Evolutionary conservation across 306 rosid species (phyloP), one percentile per base, ranked within the genome.

Genomic region (Fragaria ananassa): DNA sequence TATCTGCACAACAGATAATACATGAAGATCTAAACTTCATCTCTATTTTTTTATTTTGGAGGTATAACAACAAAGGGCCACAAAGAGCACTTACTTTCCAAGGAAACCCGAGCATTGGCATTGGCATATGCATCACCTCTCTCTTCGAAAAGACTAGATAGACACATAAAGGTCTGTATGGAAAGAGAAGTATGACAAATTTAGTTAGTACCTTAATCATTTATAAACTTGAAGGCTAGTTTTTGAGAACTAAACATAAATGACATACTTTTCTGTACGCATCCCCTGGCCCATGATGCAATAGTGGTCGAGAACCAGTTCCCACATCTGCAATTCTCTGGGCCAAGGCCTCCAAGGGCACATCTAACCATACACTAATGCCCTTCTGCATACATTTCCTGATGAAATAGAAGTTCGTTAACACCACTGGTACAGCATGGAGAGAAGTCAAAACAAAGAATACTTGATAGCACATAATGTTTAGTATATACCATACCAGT

Each of bases 321-420:
- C 99, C 97, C 35, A 89, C 93, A 29, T 91, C 91, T 37, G 96
- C 89, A 79, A 96, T 96, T 92, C 99, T 87, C 73, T 76, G 81
- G 64, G 99, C 99, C 86, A 96, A 83, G 49, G 97, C 97, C 64
- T 96, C 97, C 82, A 92, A 54, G 12, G 99, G 99, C 61, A 95
- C 99, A 68, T 95, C 99, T 74, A 95, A 83, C 97, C 99, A 95
- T 77, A 91, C 87, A 81, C 93, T 92, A 60, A 92, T 72, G 49
- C 99, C 97, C 82, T 84, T 89, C 76, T 86, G 91, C 99, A 95
- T 95, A 78, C 90, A 90, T 80, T 79, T 87, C 97, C 99, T 95
- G 86, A 83, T 42, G 78, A 70, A 65, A 73, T 45, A 66, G 71
- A 70, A 25, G 74, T n/a, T 47, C 9, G 4, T 63, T 29, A 44